Evolutionary conservation across 441 rosid species (phyloP).

Genomic region (Pelargonium australe): DNA sequence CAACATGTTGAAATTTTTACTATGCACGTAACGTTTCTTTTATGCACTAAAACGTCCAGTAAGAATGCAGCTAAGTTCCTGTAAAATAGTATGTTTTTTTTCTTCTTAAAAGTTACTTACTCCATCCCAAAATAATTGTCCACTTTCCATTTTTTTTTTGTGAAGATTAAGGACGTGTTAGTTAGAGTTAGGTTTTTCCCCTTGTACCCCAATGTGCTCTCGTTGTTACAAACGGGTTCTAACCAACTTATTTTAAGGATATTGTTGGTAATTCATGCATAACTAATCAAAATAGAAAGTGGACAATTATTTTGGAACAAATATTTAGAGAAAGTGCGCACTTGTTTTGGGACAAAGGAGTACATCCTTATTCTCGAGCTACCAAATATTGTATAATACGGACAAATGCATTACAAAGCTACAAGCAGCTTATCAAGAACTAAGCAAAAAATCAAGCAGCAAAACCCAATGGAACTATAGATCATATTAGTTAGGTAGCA

Average conservation of each 20-base stretch:
- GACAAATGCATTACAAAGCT: neutral
- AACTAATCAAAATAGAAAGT: too few species aligned
- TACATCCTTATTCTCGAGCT: neutral
- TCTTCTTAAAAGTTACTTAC: neutral
- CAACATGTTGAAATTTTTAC: conserved; percentile 2
- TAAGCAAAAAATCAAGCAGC: neutral
- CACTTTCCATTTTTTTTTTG: too few species aligned
- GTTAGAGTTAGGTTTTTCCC: too few species aligned
- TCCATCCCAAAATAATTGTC: too few species aligned
- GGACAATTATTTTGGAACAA: too few species aligned
- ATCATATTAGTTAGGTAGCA: neutral
- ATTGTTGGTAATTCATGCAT: too few species aligned
- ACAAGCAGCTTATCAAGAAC: conserved; percentile 1
- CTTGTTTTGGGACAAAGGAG: too few species aligned
- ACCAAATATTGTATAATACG: neutral
- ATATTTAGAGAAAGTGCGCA: too few species aligned
- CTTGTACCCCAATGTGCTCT: too few species aligned
- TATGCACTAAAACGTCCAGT: neutral
- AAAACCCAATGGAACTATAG: neutral
- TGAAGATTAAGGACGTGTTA: too few species aligned
- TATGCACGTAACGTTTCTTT: neutral
- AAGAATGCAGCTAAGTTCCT: neutral
- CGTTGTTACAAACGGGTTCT: too few species aligned
- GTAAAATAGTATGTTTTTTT: neutral
- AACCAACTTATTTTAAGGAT: too few species aligned